Evolutionary conservation across 176 grass and related monocot species (phyloP), one percentile per base, ranked within the genome.

Genomic region (Stipa capillata): DNA sequence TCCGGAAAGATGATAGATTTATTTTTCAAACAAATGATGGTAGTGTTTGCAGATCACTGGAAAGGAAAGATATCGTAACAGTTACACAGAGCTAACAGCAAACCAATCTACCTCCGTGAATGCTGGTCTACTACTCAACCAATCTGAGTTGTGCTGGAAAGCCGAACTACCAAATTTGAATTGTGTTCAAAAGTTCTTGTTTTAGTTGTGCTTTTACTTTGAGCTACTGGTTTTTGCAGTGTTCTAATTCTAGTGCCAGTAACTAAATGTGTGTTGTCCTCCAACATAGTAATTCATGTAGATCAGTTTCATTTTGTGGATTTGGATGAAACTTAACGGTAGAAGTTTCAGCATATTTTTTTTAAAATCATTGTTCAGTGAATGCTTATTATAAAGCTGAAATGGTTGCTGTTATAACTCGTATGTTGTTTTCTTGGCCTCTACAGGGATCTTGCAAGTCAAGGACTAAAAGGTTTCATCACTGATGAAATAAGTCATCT

Each of bases 391-490:
- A 66, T 31, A 50, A 75, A n/a, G 4, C 64, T 36, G 0, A 54
- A 25, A 12, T 65, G 24, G 58, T 44, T 74, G 4, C 27, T 14
- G 21, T 59, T 41, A 64, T 45, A 59, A 81, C 4, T 34, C 80
- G 12, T 29, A 25, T 37, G 1, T 49, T 54, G 4, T 54, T 66
- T 51, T 35, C 7, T 76, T 75, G 25, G 2, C 10, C 5, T 83
- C 53, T 81, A 54, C 21, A 99, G 97, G 81, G 92, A 96, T 86
- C 87, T 99, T 67, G 97, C 74, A 20, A 99, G 90, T 69, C 97
- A 96, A 87, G 97, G 97, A 25, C 84, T 99, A 81, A 99, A 99
- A 80, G 97, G 97, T 67, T 93, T 85, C 44, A 87, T 99, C 57
- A 65, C 88, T 55, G 97, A 96, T 83, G 86, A 99, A 93, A 99